Conservation (phyloP, 495 filamentous ascomycete genomes). For the Cairneyella variabilis region DNA sequence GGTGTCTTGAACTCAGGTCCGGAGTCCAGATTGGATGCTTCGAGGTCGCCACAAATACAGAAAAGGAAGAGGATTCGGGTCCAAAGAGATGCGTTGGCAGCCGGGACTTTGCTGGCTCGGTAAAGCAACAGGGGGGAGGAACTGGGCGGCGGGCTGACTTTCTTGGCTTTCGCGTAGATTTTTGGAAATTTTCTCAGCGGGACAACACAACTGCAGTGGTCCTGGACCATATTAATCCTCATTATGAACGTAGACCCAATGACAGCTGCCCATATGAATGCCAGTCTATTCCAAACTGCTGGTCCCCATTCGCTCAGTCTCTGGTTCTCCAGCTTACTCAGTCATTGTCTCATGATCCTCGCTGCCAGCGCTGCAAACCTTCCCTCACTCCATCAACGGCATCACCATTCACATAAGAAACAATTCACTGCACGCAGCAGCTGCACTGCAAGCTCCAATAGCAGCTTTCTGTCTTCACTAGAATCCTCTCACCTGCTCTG, state of each 20-base stretch:
- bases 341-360: constrained; percentile 9
- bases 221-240: too few species aligned
- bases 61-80: not conserved
- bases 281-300: not conserved
- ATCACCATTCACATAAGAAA: constrained; percentile 2
- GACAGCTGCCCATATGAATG: not conserved
- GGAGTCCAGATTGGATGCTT: too few species aligned
- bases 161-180: too few species aligned
- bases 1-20: too few species aligned
- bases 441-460: not conserved
- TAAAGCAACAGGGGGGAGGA: too few species aligned
- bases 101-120: too few species aligned
- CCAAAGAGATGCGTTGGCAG: not conserved
- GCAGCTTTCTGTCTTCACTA: not conserved
- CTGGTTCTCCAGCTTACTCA: not conserved
- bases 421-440: not conserved
- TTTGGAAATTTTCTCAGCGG: too few species aligned
- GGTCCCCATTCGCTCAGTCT: not conserved
- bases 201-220: too few species aligned
- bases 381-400: not conserved
- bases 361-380: constrained; percentile 20
- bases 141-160: too few species aligned
- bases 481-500: not conserved
- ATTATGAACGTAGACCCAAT: not conserved
- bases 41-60: too few species aligned